Base-by-base conservation (phyloP, 371 early-diverging fungal genomes). In the Circinella umbellata region DNA sequence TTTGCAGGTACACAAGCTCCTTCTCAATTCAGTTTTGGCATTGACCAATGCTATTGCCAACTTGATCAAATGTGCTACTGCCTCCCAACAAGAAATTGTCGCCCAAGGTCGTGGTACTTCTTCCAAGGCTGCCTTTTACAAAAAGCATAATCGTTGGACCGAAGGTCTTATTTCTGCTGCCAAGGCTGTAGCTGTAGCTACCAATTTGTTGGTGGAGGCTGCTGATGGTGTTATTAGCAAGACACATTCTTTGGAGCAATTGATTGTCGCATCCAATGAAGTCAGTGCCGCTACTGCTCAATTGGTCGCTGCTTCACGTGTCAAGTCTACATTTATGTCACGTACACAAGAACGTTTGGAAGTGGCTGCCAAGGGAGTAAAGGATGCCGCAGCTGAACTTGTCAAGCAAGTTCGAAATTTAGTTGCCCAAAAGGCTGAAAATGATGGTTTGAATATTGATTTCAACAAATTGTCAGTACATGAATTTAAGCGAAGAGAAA, bases 141-240 rank as follows among this genome's bases (percentile, higher is more conserved):
- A 98, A 78, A 97, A 98, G 88, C 95, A 99, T 83, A 96, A 96
- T 85, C 91, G 96, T 71, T 99, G 99, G 99, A 99, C 98, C 4
- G 98, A 99, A 75, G 99, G 99, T 20, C 87, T 99, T 38, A 97
- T 99, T 65, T 94, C 96, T 3, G 99, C 99, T 0, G 98, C 99
- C 59, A 95, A 97, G 79, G 89, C 97, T 0, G 97, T 99, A 3
- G 97, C 98, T 4, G 72, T 91, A 35, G 96, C 97, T 4, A 98
- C 98, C 1, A 95, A 93, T 35, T 76, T 91, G 61, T 80, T 99
- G 57, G 98, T 98, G 9, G 98, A 98, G 73, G 92, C 92, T 36
- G 98, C 99, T 3, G 98, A 99, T 77, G 98, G 97, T 63, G 92
- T 98, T 17, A 94, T 98, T 63, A 89, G 92, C 69, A 96, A 95